Conservation (phyloP, 768 basidiomycete species). For the Stropharia rugosoannulata region DNA sequence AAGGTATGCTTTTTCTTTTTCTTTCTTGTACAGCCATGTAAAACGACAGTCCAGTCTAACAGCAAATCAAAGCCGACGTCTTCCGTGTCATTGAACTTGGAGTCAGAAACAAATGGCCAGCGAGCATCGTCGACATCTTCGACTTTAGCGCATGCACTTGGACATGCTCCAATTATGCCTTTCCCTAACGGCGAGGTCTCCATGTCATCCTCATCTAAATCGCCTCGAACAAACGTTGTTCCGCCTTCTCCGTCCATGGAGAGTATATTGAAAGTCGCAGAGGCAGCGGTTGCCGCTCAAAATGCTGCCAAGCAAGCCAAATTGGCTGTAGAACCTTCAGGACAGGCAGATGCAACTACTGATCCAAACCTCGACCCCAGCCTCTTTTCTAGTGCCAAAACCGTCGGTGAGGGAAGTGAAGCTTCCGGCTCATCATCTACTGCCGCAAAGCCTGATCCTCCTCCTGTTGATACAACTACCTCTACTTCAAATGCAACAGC, state of each 20-base stretch:
- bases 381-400: constrained; percentile 14
- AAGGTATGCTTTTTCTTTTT: not conserved
- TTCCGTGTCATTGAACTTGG: not conserved
- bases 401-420: not conserved
- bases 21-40: not conserved
- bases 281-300: constrained; percentile 34
- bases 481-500: constrained; percentile 13
- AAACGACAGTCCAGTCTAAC: not conserved
- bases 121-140: not conserved
- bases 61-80: not conserved
- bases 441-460: not conserved
- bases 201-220: not conserved
- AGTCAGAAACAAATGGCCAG: not conserved
- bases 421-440: not conserved
- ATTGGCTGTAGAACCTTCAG: not conserved
- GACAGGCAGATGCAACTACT: constrained; percentile 11
- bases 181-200: not conserved
- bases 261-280: constrained; percentile 35
- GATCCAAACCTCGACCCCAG: constrained; percentile 28
- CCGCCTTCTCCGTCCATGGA: constrained; percentile 27
- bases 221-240: constrained; percentile 9
- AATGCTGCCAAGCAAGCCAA: constrained; percentile 18
- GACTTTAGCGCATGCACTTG: constrained; percentile 24
- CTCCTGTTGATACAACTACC: constrained; percentile 8
- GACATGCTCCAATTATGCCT: constrained; percentile 7